Conservation (phyloP, 192 early-diverging fungal genomes). For the Lobosporangium transversale region DNA sequence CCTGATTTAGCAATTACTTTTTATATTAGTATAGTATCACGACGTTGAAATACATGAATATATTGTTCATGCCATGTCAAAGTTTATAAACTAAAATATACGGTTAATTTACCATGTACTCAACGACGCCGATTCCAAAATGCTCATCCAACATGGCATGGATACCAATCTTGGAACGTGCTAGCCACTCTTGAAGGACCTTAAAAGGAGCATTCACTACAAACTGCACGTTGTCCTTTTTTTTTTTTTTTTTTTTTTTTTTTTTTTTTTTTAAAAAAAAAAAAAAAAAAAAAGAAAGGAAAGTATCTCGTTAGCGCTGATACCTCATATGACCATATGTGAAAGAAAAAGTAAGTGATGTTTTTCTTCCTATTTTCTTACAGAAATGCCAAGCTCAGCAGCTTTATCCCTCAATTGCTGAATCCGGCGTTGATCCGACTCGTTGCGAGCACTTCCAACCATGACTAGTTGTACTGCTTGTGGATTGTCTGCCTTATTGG, state of each 20-base stretch:
- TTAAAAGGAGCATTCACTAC: slow-evolving; percentile 84
- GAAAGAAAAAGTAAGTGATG: not conserved
- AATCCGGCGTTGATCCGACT: slow-evolving; percentile 78
- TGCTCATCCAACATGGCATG: slow-evolving; percentile 99
- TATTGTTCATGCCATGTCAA: no score
- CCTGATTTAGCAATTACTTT: no score
- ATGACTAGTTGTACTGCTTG: slow-evolving; percentile 70
- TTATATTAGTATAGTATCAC: no score
- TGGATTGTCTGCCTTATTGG: slow-evolving; percentile 7
- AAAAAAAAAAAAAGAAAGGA: not conserved
- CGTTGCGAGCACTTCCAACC: slow-evolving; percentile 88
- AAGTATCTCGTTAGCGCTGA: no score
- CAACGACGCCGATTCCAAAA: slow-evolving; percentile 97
- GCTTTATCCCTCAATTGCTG: slow-evolving; percentile 62
- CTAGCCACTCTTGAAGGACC: slow-evolving; percentile 70
- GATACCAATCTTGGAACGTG: slow-evolving; percentile 76
- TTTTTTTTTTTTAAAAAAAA: not conserved
- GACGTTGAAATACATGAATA: no score
- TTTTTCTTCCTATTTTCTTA: slow-evolving; percentile 18
- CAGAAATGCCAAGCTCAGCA: slow-evolving; percentile 63
- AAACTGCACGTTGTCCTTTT: slow-evolving; percentile 79
- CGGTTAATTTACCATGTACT: slow-evolving; percentile 86
- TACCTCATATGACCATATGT: no score
- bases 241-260: no score
- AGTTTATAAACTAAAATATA: no score